These are phyloP conservation scores for Colletotrichum tofieldiae DNA, from an alignment of 2,329 filamentous ascomycete species.

Conservation along the genomic window DNA sequence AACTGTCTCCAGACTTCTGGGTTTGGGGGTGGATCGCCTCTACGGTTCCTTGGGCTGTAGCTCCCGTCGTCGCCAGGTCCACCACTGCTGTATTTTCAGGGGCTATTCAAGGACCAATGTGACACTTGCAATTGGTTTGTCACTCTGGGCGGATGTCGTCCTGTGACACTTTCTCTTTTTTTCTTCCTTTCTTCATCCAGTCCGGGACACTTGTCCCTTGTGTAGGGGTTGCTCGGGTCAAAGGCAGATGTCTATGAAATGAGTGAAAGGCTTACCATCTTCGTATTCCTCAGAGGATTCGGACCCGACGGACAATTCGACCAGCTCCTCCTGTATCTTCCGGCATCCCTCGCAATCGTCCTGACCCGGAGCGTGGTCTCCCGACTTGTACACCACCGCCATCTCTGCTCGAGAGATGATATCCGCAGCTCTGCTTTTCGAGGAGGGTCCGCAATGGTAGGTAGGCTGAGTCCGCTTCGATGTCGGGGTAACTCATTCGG, in stretches of 20 bases:
- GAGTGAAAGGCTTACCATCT: constrained; percentile 28
- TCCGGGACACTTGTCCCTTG: neutral
- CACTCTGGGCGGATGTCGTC: too few species aligned
- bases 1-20: constrained; percentile 12
- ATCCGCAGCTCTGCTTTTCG: neutral
- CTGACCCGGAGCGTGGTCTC: constrained; percentile 9
- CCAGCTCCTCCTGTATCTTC: constrained; percentile 39
- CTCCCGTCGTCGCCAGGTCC: constrained; percentile 27
- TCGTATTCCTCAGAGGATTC: constrained; percentile 36
- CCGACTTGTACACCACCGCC: constrained; percentile 22
- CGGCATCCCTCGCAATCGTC: constrained; percentile 40
- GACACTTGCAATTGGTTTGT: neutral
- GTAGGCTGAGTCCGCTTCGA: constrained; percentile 3
- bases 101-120: constrained; percentile 7
- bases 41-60: constrained; percentile 28
- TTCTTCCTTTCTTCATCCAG: neutral
- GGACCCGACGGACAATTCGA: constrained; percentile 27
- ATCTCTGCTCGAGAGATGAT: constrained; percentile 1
- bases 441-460: neutral
- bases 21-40: constrained; percentile 30
- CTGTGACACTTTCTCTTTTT: neutral
- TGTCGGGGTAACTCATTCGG: neutral
- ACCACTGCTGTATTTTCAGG: constrained; percentile 29
- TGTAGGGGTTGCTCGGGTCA: neutral
- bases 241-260: neutral